Evolutionary conservation across 345 rosid genomes (phyloP), one percentile per base, ranked within the genome.

Genomic region (Tarenaya hassleriana): DNA sequence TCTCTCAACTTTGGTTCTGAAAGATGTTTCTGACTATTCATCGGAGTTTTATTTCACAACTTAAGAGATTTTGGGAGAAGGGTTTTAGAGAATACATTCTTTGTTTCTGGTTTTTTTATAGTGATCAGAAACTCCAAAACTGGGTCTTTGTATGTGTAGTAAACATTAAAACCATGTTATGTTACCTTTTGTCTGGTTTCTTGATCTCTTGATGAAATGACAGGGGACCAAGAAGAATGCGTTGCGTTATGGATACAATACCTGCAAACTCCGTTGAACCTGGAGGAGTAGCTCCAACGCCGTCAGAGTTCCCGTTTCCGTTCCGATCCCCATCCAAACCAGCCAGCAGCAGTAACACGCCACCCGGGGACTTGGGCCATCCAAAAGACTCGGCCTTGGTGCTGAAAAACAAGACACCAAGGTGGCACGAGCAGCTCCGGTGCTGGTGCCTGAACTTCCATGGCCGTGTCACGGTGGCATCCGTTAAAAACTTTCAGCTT

Each of bases 141-240:
- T 11, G 35, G 10, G 10, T 1, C 10, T 33, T 33, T 11, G 10
- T 7, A 33, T 33, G 7, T 33, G 35, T 7, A 32, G 14, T 34
- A 7, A 15, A 11, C 0, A 13, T 57, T 47, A 33, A 40, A 17
- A 49, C 41, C 4, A 5, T 16, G 34, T 60, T 20, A 17, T 33
- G 41, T 21, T 35, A 10, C 8, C 1, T 2, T 24, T 7, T 16
- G 34, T 56, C 46, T 63, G 39, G 35, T 50, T 10, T 35, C 31
- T n/a, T 43, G 50, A 42, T 45, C 17, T 47, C 29, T 16, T 10
- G 56, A 34, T 27, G 46, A 31, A 31, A 12, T n/a, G 42, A 24
- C 74, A 84, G 94, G 58, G 94, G 94, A 46, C 94, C 94, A 15
- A 81, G 94, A 72, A 79, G 76, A 75, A 84, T 84, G 84, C 77